Percentiles rank a stretch among this genome's conserved stretches.
phyloP scores from a whole-genome alignment of 345 rosid genomes.

The Bruguiera gymnorhiza region DNA sequence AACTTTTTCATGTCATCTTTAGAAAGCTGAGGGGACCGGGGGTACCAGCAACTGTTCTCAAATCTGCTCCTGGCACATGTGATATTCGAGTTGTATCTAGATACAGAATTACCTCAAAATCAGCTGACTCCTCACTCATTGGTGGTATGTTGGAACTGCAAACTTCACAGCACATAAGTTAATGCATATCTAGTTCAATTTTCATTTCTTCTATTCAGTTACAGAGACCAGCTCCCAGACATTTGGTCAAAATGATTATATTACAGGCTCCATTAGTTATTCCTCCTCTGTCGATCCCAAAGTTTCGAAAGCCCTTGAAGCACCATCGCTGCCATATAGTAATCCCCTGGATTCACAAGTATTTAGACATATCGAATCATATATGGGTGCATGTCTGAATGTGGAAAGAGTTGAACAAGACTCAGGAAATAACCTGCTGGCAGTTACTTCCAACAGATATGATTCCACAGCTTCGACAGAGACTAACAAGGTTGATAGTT shows the following conservation, averaged over 20 bases:
- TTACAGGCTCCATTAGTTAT: slow-evolving; percentile 23
- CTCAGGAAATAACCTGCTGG: slow-evolving; percentile 16
- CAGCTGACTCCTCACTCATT: slow-evolving; percentile 28
- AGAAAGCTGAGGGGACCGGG: slow-evolving; percentile 58
- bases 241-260: slow-evolving; percentile 17
- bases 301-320: slow-evolving; percentile 18
- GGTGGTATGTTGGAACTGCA: slow-evolving; percentile 31
- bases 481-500: slow-evolving; percentile 34
- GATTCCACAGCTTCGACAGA: slow-evolving; percentile 22
- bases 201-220: not conserved
- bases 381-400: slow-evolving; percentile 9
- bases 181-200: slow-evolving; percentile 9
- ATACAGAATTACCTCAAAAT: slow-evolving; percentile 43
- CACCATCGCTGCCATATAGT: slow-evolving; percentile 26
- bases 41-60: slow-evolving; percentile 48
- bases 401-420: slow-evolving; percentile 2
- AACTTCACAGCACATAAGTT: slow-evolving; percentile 1
- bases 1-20: slow-evolving; percentile 10
- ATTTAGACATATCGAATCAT: slow-evolving; percentile 11
- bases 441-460: not conserved
- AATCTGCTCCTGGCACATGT: slow-evolving; percentile 48
- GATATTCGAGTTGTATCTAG: slow-evolving; percentile 50
- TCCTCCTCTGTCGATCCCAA: slow-evolving; percentile 27
- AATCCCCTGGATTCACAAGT: slow-evolving; percentile 24
- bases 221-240: slow-evolving; percentile 23